A percentile compares a stretch with the other conserved stretches of the same genome.
Conservation (phyloP, 2,329 filamentous ascomycete species). For the Helminthosporium solani region DNA sequence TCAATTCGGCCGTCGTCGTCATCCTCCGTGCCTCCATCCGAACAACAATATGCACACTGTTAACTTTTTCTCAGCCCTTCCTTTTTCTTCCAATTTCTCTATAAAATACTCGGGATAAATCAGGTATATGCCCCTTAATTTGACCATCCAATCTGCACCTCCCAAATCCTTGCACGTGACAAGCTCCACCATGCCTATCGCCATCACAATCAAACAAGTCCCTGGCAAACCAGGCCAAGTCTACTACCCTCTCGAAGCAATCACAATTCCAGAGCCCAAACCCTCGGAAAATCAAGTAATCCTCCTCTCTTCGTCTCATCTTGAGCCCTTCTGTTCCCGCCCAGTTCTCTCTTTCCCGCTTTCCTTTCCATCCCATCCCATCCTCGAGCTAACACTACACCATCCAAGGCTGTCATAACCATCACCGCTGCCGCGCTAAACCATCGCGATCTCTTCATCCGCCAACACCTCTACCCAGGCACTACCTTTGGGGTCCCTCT, state of each 20-base stretch:
- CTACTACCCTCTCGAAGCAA: slow-evolving; percentile 66
- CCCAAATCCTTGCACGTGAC: background rate
- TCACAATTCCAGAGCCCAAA: slow-evolving; percentile 27
- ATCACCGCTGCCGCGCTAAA: slow-evolving; percentile 82
- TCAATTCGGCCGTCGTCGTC: background rate
- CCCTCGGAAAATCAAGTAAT: slow-evolving; percentile 36
- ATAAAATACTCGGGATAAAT: background rate
- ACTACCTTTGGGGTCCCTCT: slow-evolving; percentile 77
- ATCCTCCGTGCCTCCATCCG: slow-evolving; percentile 1
- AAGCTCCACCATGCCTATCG: slow-evolving; percentile 48
- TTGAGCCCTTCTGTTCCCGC: background rate
- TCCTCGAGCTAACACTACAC: slow-evolving; percentile 32
- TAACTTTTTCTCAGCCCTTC: background rate
- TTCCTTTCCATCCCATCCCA: background rate
- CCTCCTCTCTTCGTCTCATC: background rate
- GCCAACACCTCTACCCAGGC: slow-evolving; percentile 86
- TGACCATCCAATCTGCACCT: background rate
- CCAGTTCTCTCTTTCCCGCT: background rate
- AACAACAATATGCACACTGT: background rate
- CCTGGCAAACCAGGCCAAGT: slow-evolving; percentile 86
- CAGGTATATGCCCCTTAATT: background rate
- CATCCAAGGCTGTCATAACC: slow-evolving; percentile 68
- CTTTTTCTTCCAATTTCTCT: background rate
- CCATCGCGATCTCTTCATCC: slow-evolving; percentile 93
- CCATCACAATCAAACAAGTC: slow-evolving; percentile 65